phyloP scores from a whole-genome alignment of 805 yeast species.

The Metschnikowia drakensbergensis region DNA sequence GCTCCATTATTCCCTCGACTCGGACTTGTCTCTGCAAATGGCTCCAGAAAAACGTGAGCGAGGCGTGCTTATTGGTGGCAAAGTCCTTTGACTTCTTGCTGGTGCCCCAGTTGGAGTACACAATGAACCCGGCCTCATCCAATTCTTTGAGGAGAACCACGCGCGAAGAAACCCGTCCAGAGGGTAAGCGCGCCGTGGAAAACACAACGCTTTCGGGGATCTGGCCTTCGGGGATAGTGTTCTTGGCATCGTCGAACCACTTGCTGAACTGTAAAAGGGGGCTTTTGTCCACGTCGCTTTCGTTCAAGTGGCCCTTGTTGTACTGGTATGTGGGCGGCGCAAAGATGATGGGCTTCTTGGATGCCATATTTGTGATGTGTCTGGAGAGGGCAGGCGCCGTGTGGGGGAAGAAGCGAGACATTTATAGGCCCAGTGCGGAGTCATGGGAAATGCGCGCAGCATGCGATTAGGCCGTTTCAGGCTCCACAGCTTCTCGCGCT shows the following conservation, averaged over 20 bases:
- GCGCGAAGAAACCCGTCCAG: slow-evolving; percentile 86
- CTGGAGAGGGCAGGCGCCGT: neutral
- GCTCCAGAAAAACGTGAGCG: slow-evolving; percentile 90
- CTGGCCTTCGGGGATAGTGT: slow-evolving; percentile 44
- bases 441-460: neutral
- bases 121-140: slow-evolving; percentile 76
- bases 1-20: slow-evolving; percentile 81
- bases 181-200: slow-evolving; percentile 84
- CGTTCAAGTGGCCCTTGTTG: slow-evolving; percentile 59
- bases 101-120: slow-evolving; percentile 88
- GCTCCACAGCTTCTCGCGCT: no score
- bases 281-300: slow-evolving; percentile 46
- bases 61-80: slow-evolving; percentile 69
- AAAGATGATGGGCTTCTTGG: slow-evolving; percentile 41
- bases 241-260: slow-evolving; percentile 81
- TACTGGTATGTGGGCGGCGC: slow-evolving; percentile 91
- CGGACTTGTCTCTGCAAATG: slow-evolving; percentile 88
- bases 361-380: slow-evolving; percentile 7
- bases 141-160: slow-evolving; percentile 85
- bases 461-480: neutral
- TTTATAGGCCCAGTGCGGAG: neutral
- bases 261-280: slow-evolving; percentile 76
- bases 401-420: neutral
- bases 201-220: slow-evolving; percentile 83
- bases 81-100: slow-evolving; percentile 79